Conservation (phyloP, 192 early-diverging fungal species). For the Linnemannia zychae region DNA sequence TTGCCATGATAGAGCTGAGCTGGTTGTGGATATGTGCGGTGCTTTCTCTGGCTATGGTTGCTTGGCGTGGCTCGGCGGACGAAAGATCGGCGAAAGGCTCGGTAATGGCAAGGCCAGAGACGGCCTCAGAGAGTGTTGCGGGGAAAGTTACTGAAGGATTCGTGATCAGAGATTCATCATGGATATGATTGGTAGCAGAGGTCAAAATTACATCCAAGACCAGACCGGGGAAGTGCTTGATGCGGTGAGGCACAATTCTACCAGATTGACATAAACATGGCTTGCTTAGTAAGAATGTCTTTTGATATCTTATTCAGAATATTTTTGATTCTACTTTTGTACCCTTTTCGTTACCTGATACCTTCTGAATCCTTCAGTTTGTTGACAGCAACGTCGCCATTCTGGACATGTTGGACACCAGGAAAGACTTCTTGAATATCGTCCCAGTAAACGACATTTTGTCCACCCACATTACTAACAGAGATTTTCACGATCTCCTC, state of each 20-base stretch:
- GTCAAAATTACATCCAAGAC: constrained; percentile 1
- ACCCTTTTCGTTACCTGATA: not conserved
- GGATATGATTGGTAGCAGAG: not conserved
- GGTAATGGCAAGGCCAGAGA: too few species aligned
- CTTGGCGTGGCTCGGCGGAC: too few species aligned
- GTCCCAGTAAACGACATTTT: not conserved
- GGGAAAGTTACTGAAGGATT: too few species aligned
- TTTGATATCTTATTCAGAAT: not conserved
- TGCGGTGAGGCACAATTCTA: not conserved
- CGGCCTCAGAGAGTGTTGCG: too few species aligned
- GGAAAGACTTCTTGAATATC: constrained; percentile 3
- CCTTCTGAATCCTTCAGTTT: not conserved
- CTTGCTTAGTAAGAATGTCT: not conserved
- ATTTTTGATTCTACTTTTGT: not conserved
- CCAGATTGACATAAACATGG: not conserved
- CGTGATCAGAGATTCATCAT: not conserved
- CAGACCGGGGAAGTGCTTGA: not conserved
- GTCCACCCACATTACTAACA: not conserved
- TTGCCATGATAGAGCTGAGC: too few species aligned
- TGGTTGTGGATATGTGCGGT: too few species aligned
- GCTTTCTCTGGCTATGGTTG: too few species aligned
- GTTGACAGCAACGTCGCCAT: not conserved
- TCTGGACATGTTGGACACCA: not conserved
- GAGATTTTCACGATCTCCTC: not conserved
- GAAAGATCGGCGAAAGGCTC: too few species aligned